Conservation (phyloP, 345 rosid species). For the Citrus trifoliata region DNA sequence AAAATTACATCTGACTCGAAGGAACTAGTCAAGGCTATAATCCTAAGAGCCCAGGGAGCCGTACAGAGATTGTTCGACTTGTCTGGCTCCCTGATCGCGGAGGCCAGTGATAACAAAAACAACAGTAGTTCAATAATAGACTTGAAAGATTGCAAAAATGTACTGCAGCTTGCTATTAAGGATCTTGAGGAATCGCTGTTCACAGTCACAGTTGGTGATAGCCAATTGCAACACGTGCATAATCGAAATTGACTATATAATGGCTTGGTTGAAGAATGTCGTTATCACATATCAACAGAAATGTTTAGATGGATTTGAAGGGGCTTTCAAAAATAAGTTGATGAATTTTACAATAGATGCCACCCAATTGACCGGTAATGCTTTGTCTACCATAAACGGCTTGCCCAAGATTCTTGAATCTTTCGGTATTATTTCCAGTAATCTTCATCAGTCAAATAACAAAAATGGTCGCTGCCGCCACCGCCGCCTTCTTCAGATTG, state of each 20-base stretch:
- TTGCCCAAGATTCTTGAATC: conserved; percentile 33
- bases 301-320: conserved; percentile 53
- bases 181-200: conserved; percentile 30
- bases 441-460: conserved; percentile 6
- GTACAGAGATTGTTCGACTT: conserved; percentile 34
- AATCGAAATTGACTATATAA: conserved; percentile 20
- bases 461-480: conserved; percentile 6
- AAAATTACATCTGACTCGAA: conserved; percentile 35
- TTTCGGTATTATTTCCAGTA: conserved; percentile 19
- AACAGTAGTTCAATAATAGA: conserved; percentile 8
- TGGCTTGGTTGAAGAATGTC: conserved; percentile 54
- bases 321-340: conserved; percentile 22
- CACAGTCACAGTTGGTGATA: conserved; percentile 17
- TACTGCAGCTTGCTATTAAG: conserved; percentile 26
- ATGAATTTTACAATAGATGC: too few species aligned
- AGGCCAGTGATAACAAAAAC: not conserved
- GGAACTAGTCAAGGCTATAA: conserved; percentile 41
- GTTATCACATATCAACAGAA: conserved; percentile 53
- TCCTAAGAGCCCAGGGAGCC: conserved; percentile 24
- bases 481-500: conserved; percentile 40
- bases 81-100: conserved; percentile 23
- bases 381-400: conserved; percentile 45
- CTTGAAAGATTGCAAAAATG: conserved; percentile 42
- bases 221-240: conserved; percentile 6
- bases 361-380: conserved; percentile 45